A percentile compares a stretch with the other conserved stretches of the same genome.
Conservation (phyloP, 1,284 basidiomycete species). For the Meira miltonrushii region DNA sequence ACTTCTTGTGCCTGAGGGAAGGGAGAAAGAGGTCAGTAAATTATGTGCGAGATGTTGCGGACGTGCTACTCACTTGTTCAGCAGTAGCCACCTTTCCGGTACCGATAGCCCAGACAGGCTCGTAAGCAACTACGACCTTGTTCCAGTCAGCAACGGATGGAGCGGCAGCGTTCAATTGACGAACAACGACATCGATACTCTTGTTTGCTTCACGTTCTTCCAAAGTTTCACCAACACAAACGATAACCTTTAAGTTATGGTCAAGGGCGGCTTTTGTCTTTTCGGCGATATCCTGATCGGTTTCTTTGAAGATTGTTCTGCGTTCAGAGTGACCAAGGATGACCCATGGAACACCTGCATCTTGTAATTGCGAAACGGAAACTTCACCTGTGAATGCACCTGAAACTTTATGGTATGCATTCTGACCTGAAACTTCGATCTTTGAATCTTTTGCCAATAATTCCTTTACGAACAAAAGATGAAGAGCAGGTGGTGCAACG, state of each 20-base stretch:
- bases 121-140: conserved; percentile 82
- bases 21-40: not conserved
- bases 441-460: conserved; percentile 24
- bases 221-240: conserved; percentile 93
- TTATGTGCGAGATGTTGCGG: not conserved
- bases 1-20: conserved; percentile 74
- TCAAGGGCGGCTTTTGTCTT: conserved; percentile 75
- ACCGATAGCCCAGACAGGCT: conserved; percentile 91
- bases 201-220: conserved; percentile 75
- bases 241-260: conserved; percentile 74
- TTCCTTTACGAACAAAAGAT: conserved; percentile 45
- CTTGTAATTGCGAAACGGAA: conserved; percentile 64
- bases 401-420: conserved; percentile 74
- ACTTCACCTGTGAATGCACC: conserved; percentile 79
- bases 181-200: conserved; percentile 74
- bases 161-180: conserved; percentile 75
- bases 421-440: conserved; percentile 73
- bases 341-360: conserved; percentile 82
- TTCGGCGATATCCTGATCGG: conserved; percentile 72
- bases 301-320: conserved; percentile 83
- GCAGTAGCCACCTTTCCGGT: conserved; percentile 92
- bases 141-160: conserved; percentile 69
- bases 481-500: conserved; percentile 46
- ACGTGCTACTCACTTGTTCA: conserved; percentile 56
- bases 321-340: conserved; percentile 98